Base-by-base conservation (phyloP, 257 asterid species). In the Solanum etuberosum region DNA sequence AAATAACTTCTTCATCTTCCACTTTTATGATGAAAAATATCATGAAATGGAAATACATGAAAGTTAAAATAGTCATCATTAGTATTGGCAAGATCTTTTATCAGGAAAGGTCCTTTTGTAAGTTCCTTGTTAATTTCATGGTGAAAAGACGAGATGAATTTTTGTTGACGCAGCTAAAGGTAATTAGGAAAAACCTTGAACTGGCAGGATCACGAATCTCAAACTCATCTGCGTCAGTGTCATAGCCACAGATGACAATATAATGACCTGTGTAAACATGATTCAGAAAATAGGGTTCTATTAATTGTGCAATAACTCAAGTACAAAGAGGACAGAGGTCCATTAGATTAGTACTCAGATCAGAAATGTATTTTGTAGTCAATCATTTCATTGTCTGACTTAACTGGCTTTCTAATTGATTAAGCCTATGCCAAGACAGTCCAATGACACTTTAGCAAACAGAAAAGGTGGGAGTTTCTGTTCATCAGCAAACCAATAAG, bases 121-220 rank as follows among this genome's bases (percentile, higher is more conserved):
- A 72, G 16, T 72, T 72, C 46, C 81, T 72, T 72, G n/a, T 20
- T 72, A 34, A 72, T 34, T 20, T 34, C 25, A 72, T 72, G 81
- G 25, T 72, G 46, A 72, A 34, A 72, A 72, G 29, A 20, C 2
- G 16, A 35, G 46, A 72, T 34, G 16, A 34, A 2, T 35, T 72
- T 72, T 72, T 72, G 5, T 34, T 34, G 38, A 72, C 3, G 5
- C 29, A 34, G 46, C 81, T 20, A 20, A 72, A 72, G 46, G 81
- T 72, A 20, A 35, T 21, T 20, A 31, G 18, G 80, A 68, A 67
- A 71, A 87, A 96, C 99, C 98, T 93, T 89, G 98, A 92, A 94
- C 98, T 94, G 87, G 98, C 97, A 57, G 99, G 99, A 92, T 97
- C 99, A 87, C 99, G 98, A 88, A 97, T 94, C 95, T 97, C 99